Conservation (phyloP, 108 stramenopile species). For the Asterionellopsis glacialis region DNA sequence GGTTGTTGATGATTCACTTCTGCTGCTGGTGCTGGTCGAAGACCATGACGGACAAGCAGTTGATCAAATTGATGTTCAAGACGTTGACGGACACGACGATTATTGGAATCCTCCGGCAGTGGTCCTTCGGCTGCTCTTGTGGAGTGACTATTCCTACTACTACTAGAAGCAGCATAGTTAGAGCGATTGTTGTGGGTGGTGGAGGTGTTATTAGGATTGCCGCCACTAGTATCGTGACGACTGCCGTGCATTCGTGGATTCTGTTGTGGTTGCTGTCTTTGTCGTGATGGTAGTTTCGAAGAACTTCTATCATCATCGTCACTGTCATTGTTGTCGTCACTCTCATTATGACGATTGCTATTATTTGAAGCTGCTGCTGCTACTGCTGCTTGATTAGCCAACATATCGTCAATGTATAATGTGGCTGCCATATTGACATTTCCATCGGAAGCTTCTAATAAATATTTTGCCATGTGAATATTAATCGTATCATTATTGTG, state of each 20-base stretch:
- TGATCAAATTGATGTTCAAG: conserved; percentile 11
- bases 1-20: background rate
- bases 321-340: background rate
- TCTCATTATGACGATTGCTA: background rate
- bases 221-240: background rate
- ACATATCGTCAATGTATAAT: conserved; percentile 78
- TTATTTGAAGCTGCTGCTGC: background rate
- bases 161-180: background rate
- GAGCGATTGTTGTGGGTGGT: background rate
- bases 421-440: conserved; percentile 60
- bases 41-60: background rate
- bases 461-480: conserved; percentile 4
- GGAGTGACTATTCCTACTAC: background rate
- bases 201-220: background rate
- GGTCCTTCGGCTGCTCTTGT: background rate
- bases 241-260: conserved; percentile 2
- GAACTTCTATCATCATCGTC: background rate
- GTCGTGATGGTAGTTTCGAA: background rate
- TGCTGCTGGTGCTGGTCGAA: background rate
- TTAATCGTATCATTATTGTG: too few species aligned
- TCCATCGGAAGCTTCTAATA: conserved; percentile 63
- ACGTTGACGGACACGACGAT: conserved; percentile 3
- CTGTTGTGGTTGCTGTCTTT: too few species aligned
- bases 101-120: background rate
- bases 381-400: conserved; percentile 23